These are phyloP conservation scores for Saccharomyces hybrid DNA, from an alignment of 1,139 yeast species.

Conservation along the genomic window DNA sequence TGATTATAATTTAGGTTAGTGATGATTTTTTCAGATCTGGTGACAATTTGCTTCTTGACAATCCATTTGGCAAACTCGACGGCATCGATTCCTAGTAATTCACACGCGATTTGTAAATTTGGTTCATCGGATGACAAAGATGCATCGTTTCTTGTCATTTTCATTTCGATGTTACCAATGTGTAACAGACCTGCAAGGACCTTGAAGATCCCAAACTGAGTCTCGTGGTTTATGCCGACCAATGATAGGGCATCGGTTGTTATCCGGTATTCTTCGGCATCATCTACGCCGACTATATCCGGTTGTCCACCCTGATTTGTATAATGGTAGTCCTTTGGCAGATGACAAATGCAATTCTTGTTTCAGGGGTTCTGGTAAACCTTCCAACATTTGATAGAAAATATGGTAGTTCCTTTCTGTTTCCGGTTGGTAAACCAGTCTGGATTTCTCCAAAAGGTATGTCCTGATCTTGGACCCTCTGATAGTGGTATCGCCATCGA, in stretches of 20 bases:
- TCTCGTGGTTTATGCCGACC: constrained; percentile 60
- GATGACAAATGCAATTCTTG: constrained; percentile 50
- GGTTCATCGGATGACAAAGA: constrained; percentile 80
- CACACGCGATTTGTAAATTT: constrained; percentile 72
- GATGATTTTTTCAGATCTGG: constrained; percentile 87
- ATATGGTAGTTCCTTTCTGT: constrained; percentile 91
- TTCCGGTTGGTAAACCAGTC: constrained; percentile 87
- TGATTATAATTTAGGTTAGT: constrained; percentile 78
- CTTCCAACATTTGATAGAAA: constrained; percentile 82
- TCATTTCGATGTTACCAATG: constrained; percentile 85
- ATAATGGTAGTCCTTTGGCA: constrained; percentile 66
- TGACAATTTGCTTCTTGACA: constrained; percentile 81
- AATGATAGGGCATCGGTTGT: constrained; percentile 70
- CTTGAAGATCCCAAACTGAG: constrained; percentile 65
- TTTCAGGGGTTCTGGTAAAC: constrained; percentile 58
- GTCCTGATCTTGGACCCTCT: constrained; percentile 94
- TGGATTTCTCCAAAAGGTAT: constrained; percentile 82
- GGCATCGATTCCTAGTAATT: constrained; percentile 76
- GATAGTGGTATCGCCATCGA: constrained; percentile 64
- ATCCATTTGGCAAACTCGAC: constrained; percentile 79
- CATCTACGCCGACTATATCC: constrained; percentile 71
- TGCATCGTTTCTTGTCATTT: constrained; percentile 82
- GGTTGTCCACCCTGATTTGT: constrained; percentile 87
- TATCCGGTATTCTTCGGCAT: constrained; percentile 61
- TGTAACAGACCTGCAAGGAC: constrained; percentile 85